Percentiles rank a stretch among this genome's conserved stretches.
phyloP scores from a whole-genome alignment of 441 rosid genomes.

The Syzygium malaccense region DNA sequence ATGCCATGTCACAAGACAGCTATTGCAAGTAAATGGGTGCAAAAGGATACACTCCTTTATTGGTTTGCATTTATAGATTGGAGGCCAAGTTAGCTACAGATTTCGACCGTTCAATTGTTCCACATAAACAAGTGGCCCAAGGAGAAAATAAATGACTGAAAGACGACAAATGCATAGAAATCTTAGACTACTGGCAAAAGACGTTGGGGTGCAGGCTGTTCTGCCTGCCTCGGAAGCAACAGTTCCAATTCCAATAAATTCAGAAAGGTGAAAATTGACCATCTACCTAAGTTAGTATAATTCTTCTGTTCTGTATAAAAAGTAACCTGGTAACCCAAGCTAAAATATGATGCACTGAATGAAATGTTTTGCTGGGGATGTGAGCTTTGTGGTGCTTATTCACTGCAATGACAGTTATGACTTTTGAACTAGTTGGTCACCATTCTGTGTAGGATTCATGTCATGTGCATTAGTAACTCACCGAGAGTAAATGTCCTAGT shows the following conservation, averaged over 20 bases:
- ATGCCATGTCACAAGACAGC: background rate
- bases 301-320: background rate
- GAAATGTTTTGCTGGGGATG: background rate
- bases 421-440: background rate
- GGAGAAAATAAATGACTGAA: background rate
- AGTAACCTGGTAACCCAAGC: background rate
- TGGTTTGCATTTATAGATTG: background rate
- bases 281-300: background rate
- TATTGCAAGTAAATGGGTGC: background rate
- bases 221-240: background rate
- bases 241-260: background rate
- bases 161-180: background rate
- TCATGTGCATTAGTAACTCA: background rate
- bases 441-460: background rate
- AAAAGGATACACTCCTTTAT: background rate
- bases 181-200: background rate
- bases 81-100: background rate
- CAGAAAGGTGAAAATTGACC: background rate
- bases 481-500: background rate
- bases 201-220: background rate
- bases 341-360: background rate
- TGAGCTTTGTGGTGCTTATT: background rate
- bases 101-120: background rate
- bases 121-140: background rate
- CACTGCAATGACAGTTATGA: background rate